A percentile compares a stretch with the other conserved stretches of the same genome.
phyloP scores from a whole-genome alignment of 768 basidiomycete species.

The Russula dissimulans region DNA sequence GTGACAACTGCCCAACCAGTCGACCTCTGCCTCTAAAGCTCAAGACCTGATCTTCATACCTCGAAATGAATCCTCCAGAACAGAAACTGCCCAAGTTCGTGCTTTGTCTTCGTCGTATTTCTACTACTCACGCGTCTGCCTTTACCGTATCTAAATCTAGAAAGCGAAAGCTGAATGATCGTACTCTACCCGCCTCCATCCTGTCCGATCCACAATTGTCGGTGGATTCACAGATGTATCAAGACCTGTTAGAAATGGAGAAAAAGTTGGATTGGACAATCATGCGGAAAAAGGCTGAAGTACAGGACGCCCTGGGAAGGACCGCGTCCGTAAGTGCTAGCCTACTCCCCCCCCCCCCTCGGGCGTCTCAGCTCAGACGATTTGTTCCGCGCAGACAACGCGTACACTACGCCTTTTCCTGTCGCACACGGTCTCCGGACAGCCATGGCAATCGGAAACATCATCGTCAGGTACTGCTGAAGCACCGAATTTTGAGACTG shows the following conservation, averaged over 20 bases:
- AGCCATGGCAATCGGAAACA: constrained; percentile 66
- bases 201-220: constrained; percentile 67
- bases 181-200: constrained; percentile 67
- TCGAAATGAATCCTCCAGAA: constrained; percentile 18
- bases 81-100: constrained; percentile 31
- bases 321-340: constrained; percentile 50
- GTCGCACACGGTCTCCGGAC: constrained; percentile 79
- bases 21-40: no score
- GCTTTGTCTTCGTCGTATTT: background rate
- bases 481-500: constrained; percentile 63
- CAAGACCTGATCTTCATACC: background rate
- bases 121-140: background rate
- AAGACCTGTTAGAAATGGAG: constrained; percentile 80
- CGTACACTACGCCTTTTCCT: constrained; percentile 80
- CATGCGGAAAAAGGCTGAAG: constrained; percentile 80
- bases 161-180: constrained; percentile 73
- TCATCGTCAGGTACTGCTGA: constrained; percentile 29
- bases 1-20: background rate
- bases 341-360: background rate
- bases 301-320: constrained; percentile 78
- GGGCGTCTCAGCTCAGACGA: background rate
- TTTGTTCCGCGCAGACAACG: constrained; percentile 48
- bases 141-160: constrained; percentile 28
- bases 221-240: constrained; percentile 79
- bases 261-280: constrained; percentile 92